Base-by-base conservation (phyloP, 345 rosid species). In the Erysimum cheiranthoides region DNA sequence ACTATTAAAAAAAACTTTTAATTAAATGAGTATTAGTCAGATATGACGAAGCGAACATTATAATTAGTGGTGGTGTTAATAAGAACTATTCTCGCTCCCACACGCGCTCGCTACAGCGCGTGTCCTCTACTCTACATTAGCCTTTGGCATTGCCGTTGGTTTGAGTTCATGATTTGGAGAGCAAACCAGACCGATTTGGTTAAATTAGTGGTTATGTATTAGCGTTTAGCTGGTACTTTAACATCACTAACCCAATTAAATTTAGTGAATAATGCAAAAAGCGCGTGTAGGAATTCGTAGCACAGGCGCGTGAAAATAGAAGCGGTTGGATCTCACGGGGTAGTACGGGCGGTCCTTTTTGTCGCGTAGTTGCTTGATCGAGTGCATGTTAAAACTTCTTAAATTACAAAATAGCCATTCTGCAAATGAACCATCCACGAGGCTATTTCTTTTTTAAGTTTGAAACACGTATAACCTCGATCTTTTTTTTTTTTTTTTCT, bases 1-100 rank as follows among this genome's bases (percentile, higher is more conserved):
- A 7, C 31, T 31, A 7, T 21, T n/a, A n/a, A 52, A 64, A 64
- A 8, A 27, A 54, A 21, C 6, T 5, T 50, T 42, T 61, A 76
- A 69, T 76, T 76, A 77, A 62, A 46, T 28, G 80, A 77, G 64
- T 16, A 77, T 77, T 77, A 70, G 71, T 77, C 80, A 77, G 76
- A 77, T 6, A 77, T 77, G 80, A 77, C 76, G 66, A 54, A 68
- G 80, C 80, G 76, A 77, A 77, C 80, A 77, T 77, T 63, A 77
- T 70, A 63, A 54, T 70, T 70, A 77, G 80, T 77, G 80, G 76
- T 76, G 42, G 71, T 70, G 71, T 63, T 70, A 61, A 28, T 30
- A 36, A 8, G 25, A 34, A 70, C 70, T 62, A 51, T 70, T 70
- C 75, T 6, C 14, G 12, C 47, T 45, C 39, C 4, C 17, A 6